Evolutionary conservation across 2,329 filamentous ascomycete species (phyloP), one percentile per base, ranked within the genome.

Genomic region (Colletotrichum lini): DNA sequence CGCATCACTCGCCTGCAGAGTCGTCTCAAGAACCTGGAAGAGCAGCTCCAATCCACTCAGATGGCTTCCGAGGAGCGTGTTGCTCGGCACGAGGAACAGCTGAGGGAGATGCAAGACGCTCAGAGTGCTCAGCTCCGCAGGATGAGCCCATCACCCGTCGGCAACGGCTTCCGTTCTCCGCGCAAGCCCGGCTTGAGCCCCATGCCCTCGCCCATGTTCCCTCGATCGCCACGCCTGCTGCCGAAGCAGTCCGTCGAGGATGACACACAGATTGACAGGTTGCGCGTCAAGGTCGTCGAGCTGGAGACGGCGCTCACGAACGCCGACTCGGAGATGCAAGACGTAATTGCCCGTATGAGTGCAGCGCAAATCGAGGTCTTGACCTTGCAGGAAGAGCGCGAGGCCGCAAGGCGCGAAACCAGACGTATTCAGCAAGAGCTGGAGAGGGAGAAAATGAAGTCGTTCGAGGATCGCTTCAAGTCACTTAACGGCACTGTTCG

Each of bases 21-120:
- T 73, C 92, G 91, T 69, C 91, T 99, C 67, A 94, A 93, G 76
- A 83, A 85, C 18, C 90, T 98, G 61, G 96, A 98, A 79, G 95
- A 98, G 72, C 90, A 92, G 76, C 89, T 99, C 26, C 87, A 97
- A 65, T 84, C 90, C 23, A 94, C 96, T 2, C 96, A 98, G 80
- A 92, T 94, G 67, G 89, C 93, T 23, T 96, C 94, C 0, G 96
- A 99, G 79, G 95, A 96, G 59, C 91, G 92, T 49, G 90, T 98
- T 68, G 84, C 89, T 53, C 91, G 91, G 59, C 95, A 98, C 78
- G 96, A 98, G 80, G 94, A 96, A 47, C 95, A 98, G 81, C 88
- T 98, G 47, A 85, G 89, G 21, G 85, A 88, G 26, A 84, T 98
- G 65, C 92, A 92, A 75, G 94, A 97, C 67, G 93, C 90, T 70